phyloP scores from a whole-genome alignment of 1,284 basidiomycete genomes.

The Ceratobasidium sp. region DNA sequence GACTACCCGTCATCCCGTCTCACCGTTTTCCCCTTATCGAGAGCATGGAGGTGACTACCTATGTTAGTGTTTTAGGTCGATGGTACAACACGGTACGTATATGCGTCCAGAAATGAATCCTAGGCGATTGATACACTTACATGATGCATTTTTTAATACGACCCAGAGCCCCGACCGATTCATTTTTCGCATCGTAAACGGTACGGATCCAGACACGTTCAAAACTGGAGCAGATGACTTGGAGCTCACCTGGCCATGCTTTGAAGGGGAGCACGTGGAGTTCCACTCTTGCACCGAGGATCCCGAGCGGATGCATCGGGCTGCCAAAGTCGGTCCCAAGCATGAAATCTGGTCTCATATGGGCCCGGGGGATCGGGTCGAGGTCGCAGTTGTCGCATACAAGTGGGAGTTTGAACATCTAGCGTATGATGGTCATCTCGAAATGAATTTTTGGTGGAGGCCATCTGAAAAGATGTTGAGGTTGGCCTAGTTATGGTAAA shows the following conservation, averaged over 20 bases:
- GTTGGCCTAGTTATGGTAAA: background rate
- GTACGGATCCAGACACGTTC: background rate
- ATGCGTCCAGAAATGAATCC: background rate
- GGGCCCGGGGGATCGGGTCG: background rate
- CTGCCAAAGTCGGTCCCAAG: background rate
- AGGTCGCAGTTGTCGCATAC: slow-evolving; percentile 7
- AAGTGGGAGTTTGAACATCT: slow-evolving; percentile 1
- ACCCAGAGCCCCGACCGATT: background rate
- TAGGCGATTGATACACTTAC: no score
- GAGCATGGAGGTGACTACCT: background rate
- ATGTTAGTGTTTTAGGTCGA: background rate
- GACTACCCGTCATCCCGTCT: background rate
- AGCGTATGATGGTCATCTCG: background rate
- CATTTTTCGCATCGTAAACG: background rate
- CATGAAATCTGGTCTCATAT: background rate
- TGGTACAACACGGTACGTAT: background rate
- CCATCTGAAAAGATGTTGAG: background rate
- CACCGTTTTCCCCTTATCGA: background rate
- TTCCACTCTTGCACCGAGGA: background rate
- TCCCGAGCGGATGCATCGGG: background rate
- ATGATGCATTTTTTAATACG: no score
- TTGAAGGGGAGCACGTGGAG: background rate
- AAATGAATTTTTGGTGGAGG: background rate
- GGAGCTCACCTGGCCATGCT: background rate
- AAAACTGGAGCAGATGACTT: background rate